Evolutionary conservation across 2,329 filamentous ascomycete genomes (phyloP).

Genomic region (Paraphoma chrysanthemicola): DNA sequence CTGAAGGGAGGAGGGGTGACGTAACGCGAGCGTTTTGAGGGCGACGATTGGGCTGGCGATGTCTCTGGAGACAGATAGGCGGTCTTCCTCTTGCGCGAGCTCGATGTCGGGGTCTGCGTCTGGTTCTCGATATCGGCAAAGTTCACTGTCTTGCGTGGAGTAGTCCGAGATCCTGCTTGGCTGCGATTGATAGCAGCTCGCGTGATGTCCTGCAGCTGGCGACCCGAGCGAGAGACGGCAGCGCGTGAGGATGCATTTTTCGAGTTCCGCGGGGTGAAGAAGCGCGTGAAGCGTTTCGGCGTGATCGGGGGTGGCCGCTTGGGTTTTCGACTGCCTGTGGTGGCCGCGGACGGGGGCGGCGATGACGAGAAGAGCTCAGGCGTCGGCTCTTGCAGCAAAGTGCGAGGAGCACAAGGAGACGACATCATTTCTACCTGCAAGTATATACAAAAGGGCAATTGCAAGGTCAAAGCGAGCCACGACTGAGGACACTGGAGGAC

Average conservation of each 20-base stretch:
- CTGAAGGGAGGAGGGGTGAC: slow-evolving; percentile 36
- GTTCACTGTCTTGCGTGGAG: slow-evolving; percentile 49
- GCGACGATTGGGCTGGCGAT: slow-evolving; percentile 52
- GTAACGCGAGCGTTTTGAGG: slow-evolving; percentile 46
- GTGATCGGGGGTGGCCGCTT: slow-evolving; percentile 59
- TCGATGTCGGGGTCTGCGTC: slow-evolving; percentile 40
- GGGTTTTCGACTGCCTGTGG: slow-evolving; percentile 45
- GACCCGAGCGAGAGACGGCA: slow-evolving; percentile 48
- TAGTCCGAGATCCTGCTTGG: slow-evolving; percentile 34
- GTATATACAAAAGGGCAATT: slow-evolving; percentile 11
- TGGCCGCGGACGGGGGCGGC: slow-evolving; percentile 39
- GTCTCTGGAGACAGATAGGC: slow-evolving; percentile 50
- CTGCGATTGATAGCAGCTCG: slow-evolving; percentile 52
- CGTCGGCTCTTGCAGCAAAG: slow-evolving; percentile 39
- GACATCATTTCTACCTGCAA: slow-evolving; percentile 28
- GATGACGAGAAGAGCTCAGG: slow-evolving; percentile 48
- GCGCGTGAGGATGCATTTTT: slow-evolving; percentile 37
- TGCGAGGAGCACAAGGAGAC: slow-evolving; percentile 31
- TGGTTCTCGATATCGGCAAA: slow-evolving; percentile 45
- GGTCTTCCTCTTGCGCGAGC: slow-evolving; percentile 45
- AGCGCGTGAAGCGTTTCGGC: slow-evolving; percentile 59
- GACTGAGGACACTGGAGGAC: slow-evolving; percentile 1
- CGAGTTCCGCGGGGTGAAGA: slow-evolving; percentile 57
- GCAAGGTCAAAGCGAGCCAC: slow-evolving; percentile 6
- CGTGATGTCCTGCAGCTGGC: slow-evolving; percentile 59